Evolutionary conservation across 495 filamentous ascomycete genomes (phyloP).

Genomic region (Xylaria cubensis): DNA sequence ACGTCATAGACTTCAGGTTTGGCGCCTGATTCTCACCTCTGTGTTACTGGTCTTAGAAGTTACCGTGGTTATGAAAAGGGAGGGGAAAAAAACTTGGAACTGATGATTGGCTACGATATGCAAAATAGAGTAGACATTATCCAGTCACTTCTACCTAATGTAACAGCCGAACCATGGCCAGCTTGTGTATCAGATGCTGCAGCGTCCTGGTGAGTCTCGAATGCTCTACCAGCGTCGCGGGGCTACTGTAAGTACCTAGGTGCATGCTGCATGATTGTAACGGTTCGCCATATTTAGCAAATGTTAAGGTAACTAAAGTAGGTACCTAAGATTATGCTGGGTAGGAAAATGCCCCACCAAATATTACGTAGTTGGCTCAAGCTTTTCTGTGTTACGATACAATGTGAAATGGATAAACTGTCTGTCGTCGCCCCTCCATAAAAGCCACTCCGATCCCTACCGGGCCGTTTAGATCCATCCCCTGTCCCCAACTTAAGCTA

Average conservation of each 20-base stretch:
- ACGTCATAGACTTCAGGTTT: conserved; percentile 15
- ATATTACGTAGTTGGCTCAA: conserved; percentile 25
- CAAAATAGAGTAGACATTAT: not conserved
- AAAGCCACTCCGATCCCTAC: not conserved
- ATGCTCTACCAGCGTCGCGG: not conserved
- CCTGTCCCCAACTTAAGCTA: not conserved
- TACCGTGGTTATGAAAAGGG: not conserved
- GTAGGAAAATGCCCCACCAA: conserved; percentile 1
- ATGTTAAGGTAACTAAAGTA: not conserved
- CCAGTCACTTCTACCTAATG: not conserved
- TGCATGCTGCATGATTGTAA: not conserved
- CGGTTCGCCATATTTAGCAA: conserved; percentile 2
- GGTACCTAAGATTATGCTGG: too few species aligned
- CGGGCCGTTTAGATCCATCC: not conserved
- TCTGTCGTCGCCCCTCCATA: not conserved
- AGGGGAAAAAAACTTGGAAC: too few species aligned
- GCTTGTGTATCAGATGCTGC: not conserved
- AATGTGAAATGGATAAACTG: not conserved
- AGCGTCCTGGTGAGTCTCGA: not conserved
- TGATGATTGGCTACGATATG: not conserved
- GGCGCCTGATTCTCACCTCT: not conserved
- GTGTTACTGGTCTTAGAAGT: not conserved
- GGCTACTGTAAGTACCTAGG: not conserved
- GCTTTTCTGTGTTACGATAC: conserved; percentile 13
- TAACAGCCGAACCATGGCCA: not conserved